phyloP scores from a whole-genome alignment of 306 rosid genomes.

The Dalbergia cochinchinensis region DNA sequence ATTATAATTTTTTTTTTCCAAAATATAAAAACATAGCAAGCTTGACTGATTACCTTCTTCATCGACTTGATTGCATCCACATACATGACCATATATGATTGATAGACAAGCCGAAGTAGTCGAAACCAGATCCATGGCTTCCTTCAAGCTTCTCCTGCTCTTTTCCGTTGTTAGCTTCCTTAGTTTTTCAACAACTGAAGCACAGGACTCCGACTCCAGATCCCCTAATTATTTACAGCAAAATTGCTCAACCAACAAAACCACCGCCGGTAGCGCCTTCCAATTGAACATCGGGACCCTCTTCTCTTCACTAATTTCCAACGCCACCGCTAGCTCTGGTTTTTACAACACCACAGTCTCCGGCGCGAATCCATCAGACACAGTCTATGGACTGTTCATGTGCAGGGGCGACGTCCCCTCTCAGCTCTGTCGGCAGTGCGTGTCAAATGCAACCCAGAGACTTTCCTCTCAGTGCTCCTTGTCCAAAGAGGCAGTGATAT shows the following conservation, averaged over 20 bases:
- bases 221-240: neutral
- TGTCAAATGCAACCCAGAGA: neutral
- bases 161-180: neutral
- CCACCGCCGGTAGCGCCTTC: conserved; percentile 34
- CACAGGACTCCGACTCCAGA: neutral
- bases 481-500: neutral
- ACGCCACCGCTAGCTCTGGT: conserved; percentile 14
- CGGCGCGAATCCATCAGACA: neutral
- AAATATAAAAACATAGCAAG: no score
- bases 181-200: neutral
- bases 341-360: conserved; percentile 39
- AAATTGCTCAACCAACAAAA: neutral
- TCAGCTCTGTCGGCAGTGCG: neutral
- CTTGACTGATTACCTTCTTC: no score
- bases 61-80: no score
- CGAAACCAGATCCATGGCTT: neutral
- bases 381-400: neutral
- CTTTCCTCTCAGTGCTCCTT: neutral
- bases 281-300: conserved; percentile 40
- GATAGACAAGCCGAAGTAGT: neutral
- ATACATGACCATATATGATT: no score
- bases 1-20: no score
- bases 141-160: neutral
- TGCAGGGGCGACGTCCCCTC: conserved; percentile 4
- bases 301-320: conserved; percentile 45